Evolutionary conservation across 805 yeast species (phyloP).

Genomic region (Monosporozyma aerobia): DNA sequence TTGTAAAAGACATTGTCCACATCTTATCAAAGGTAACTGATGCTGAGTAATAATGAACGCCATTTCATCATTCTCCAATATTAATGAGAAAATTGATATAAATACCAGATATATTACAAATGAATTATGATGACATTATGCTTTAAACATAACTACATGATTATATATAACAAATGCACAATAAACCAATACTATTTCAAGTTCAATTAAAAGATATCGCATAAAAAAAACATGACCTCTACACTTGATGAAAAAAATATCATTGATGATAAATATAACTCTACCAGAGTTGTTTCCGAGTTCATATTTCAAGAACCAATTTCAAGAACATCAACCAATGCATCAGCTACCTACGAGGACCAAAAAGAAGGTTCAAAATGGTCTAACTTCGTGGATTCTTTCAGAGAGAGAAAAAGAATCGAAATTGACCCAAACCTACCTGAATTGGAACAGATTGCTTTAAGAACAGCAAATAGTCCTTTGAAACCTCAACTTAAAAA

Average conservation of each 20-base stretch:
- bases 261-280: not conserved
- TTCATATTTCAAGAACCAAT: slow-evolving; percentile 1
- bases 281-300: slow-evolving; percentile 1
- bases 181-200: not conserved
- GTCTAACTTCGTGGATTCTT: slow-evolving; percentile 1
- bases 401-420: slow-evolving; percentile 47
- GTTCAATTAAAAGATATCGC: not conserved
- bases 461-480: slow-evolving; percentile 44
- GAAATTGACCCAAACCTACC: slow-evolving; percentile 34
- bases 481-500: slow-evolving; percentile 44
- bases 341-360: not conserved
- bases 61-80: too few species aligned
- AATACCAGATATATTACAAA: too few species aligned
- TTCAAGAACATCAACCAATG: not conserved
- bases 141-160: not conserved
- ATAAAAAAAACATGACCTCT: not conserved
- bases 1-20: too few species aligned
- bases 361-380: slow-evolving; percentile 1
- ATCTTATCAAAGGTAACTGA: too few species aligned
- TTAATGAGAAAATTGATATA: too few species aligned
- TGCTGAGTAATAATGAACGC: too few species aligned
- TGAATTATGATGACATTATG: too few species aligned
- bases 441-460: slow-evolving; percentile 39
- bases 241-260: slow-evolving; percentile 1
- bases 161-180: not conserved